Percentiles rank a stretch among this genome's conserved stretches.
These are phyloP conservation scores for Pharus latifolius DNA, from an alignment of 176 grass and related monocot genomes.

Conservation along the genomic window DNA sequence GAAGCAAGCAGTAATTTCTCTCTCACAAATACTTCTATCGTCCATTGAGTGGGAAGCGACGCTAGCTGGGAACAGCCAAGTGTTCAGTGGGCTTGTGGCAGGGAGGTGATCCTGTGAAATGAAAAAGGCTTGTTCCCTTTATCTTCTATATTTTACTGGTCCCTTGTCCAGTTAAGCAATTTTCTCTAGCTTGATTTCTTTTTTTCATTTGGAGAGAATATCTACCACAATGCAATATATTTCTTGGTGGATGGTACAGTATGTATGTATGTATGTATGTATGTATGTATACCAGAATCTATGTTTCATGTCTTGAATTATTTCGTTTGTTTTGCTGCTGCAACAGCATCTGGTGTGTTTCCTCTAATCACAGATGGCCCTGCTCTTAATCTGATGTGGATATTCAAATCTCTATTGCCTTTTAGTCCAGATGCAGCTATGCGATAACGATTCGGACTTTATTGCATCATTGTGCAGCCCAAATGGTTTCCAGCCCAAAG, in stretches of 20 bases:
- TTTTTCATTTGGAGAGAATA: background rate
- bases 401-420: no score
- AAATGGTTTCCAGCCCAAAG: no score
- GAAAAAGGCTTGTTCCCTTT: background rate
- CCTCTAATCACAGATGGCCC: background rate
- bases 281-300: conserved; percentile 20
- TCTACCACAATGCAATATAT: background rate
- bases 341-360: background rate
- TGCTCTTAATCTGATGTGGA: background rate
- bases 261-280: conserved; percentile 28
- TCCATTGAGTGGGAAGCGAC: conserved; percentile 94
- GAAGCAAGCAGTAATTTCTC: conserved; percentile 94
- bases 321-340: background rate
- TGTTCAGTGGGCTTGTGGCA: conserved; percentile 93
- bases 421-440: no score
- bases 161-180: conserved; percentile 17
- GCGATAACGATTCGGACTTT: no score
- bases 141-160: conserved; percentile 3
- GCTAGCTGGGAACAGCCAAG: conserved; percentile 80
- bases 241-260: conserved; percentile 11
- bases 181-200: background rate
- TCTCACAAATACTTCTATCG: conserved; percentile 90
- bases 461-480: no score
- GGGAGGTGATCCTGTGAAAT: conserved; percentile 54
- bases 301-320: background rate